These are phyloP conservation scores for Aspergillus sp. DNA, from an alignment of 2,329 filamentous ascomycete genomes.

Conservation along the genomic window DNA sequence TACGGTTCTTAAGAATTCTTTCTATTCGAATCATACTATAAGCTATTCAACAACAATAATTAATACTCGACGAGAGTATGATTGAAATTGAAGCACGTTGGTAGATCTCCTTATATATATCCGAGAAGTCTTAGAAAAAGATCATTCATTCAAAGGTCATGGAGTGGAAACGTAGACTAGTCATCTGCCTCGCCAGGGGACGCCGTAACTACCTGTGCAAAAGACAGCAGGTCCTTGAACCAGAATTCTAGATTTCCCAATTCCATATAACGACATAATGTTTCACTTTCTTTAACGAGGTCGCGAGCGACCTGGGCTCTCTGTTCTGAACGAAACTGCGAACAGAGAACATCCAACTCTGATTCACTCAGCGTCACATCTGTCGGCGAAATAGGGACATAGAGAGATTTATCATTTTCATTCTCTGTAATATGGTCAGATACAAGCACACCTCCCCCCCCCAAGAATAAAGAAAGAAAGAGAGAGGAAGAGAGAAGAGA, in stretches of 20 bases:
- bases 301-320: slow-evolving; percentile 63
- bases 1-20: too few species aligned
- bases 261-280: slow-evolving; percentile 58
- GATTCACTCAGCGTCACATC: slow-evolving; percentile 23
- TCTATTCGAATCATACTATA: too few species aligned
- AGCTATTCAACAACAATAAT: too few species aligned
- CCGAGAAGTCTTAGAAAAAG: too few species aligned
- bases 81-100: too few species aligned
- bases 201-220: slow-evolving; percentile 10
- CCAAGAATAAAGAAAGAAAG: slow-evolving; percentile 8
- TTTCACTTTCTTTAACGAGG: slow-evolving; percentile 64
- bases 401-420: slow-evolving; percentile 13
- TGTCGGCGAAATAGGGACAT: slow-evolving; percentile 19
- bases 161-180: too few species aligned
- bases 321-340: slow-evolving; percentile 55
- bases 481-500: not conserved
- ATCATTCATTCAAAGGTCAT: too few species aligned
- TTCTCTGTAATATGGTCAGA: slow-evolving; percentile 10
- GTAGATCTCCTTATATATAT: too few species aligned
- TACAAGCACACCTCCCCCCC: not conserved
- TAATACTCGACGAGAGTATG: too few species aligned
- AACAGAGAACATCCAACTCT: slow-evolving; percentile 45
- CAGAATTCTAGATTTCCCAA: slow-evolving; percentile 65
- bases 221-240: slow-evolving; percentile 39
- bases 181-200: not conserved